A percentile compares a stretch with the other conserved stretches of the same genome.
phyloP scores from a whole-genome alignment of 345 rosid genomes.

The Psidium guajava region DNA sequence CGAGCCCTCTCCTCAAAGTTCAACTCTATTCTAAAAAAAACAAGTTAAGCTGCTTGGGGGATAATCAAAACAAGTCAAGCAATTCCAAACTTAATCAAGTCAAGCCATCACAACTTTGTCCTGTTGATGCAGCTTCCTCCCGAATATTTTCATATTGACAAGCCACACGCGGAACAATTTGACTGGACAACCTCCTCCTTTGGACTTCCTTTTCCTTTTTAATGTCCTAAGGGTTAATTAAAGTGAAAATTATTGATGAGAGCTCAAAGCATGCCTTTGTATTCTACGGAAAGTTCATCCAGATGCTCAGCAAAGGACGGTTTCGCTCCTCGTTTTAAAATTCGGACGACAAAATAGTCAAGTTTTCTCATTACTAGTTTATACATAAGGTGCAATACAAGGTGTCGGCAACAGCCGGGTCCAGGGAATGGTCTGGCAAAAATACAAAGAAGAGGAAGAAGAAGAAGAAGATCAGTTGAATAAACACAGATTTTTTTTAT shows the following conservation, averaged over 20 bases:
- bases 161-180: background rate
- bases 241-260: background rate
- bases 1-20: background rate
- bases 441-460: background rate
- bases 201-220: background rate
- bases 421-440: background rate
- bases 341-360: background rate
- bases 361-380: background rate
- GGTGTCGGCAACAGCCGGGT: background rate
- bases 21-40: background rate
- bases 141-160: background rate
- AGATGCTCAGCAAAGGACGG: background rate
- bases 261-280: background rate
- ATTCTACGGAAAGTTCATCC: background rate
- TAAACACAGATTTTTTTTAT: background rate
- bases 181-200: background rate
- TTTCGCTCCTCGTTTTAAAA: background rate
- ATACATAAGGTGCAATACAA: background rate
- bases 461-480: background rate
- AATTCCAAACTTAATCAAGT: background rate
- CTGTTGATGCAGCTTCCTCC: background rate
- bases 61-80: background rate
- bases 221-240: background rate
- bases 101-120: background rate
- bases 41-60: background rate